Percentiles rank a stretch among this genome's conserved stretches.
Conservation (phyloP, 768 basidiomycete species). For the Leccinum obscurum region DNA sequence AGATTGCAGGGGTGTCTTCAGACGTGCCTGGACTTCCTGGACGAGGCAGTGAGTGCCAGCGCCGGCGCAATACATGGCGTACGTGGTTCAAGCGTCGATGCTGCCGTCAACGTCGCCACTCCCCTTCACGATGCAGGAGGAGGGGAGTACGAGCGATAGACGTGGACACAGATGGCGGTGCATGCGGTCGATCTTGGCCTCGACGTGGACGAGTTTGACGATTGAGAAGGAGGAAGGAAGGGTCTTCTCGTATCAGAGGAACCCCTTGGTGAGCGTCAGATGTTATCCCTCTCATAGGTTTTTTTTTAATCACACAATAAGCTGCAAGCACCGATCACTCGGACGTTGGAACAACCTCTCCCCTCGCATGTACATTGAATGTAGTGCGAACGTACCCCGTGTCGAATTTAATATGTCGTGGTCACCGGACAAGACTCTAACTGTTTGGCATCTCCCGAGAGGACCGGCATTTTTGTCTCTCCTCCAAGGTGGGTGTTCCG, state of each 20-base stretch:
- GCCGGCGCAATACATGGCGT: not conserved
- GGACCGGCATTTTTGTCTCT: no score
- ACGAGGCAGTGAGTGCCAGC: conserved; percentile 3
- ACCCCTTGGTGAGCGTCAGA: not conserved
- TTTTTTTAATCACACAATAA: no score
- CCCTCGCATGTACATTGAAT: no score
- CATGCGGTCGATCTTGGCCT: conserved; percentile 26
- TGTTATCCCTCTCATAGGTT: no score
- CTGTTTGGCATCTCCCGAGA: no score
- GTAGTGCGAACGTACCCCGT: no score
- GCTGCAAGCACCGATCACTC: no score
- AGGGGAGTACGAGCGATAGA: conserved; percentile 13
- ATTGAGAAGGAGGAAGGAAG: conserved; percentile 4
- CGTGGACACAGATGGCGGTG: conserved; percentile 16
- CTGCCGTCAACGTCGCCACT: not conserved
- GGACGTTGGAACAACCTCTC: no score
- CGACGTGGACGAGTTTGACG: conserved; percentile 30
- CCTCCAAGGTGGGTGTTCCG: no score
- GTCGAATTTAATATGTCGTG: no score
- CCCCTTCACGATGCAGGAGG: not conserved
- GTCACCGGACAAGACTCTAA: no score
- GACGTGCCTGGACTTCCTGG: conserved; percentile 65
- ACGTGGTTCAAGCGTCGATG: not conserved
- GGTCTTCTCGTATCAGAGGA: not conserved
- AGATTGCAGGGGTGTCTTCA: conserved; percentile 56